These are phyloP conservation scores for Hypoxylon trugodes DNA, from an alignment of 495 filamentous ascomycete species.

Conservation along the genomic window DNA sequence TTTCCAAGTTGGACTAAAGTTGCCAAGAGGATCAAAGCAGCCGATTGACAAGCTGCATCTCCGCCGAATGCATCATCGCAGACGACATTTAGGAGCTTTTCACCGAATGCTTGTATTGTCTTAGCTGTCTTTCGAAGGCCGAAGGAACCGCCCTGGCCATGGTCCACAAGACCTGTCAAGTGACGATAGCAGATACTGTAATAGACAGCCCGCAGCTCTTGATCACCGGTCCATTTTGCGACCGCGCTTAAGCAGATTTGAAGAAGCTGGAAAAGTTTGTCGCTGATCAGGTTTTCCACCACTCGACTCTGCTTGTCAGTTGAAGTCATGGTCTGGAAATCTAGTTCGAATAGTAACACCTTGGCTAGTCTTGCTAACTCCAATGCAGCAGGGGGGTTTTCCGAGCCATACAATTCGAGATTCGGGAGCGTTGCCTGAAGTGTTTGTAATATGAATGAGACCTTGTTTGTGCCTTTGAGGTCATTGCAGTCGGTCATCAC, in stretches of 20 bases:
- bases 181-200: conserved; percentile 91
- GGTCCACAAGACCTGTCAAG: conserved; percentile 74
- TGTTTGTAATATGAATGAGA: conserved; percentile 80
- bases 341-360: conserved; percentile 75
- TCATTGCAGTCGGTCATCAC: conserved; percentile 81
- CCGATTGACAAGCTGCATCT: conserved; percentile 79
- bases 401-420: conserved; percentile 74
- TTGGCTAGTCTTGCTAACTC: conserved; percentile 81
- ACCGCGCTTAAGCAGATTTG: conserved; percentile 80
- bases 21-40: conserved; percentile 78
- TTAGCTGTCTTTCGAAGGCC: conserved; percentile 72
- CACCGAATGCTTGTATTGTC: conserved; percentile 78
- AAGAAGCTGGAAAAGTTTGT: conserved; percentile 91
- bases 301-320: conserved; percentile 55
- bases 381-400: conserved; percentile 69
- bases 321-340: conserved; percentile 57
- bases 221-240: conserved; percentile 71
- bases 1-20: conserved; percentile 74
- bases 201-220: conserved; percentile 77
- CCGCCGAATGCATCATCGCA: conserved; percentile 94
- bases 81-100: conserved; percentile 80
- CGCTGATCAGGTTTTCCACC: conserved; percentile 77
- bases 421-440: conserved; percentile 87
- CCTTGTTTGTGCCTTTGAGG: conserved; percentile 70
- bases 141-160: conserved; percentile 49